These are phyloP conservation scores for Lentinula guzmanii DNA, from an alignment of 768 basidiomycete genomes.

Conservation along the genomic window DNA sequence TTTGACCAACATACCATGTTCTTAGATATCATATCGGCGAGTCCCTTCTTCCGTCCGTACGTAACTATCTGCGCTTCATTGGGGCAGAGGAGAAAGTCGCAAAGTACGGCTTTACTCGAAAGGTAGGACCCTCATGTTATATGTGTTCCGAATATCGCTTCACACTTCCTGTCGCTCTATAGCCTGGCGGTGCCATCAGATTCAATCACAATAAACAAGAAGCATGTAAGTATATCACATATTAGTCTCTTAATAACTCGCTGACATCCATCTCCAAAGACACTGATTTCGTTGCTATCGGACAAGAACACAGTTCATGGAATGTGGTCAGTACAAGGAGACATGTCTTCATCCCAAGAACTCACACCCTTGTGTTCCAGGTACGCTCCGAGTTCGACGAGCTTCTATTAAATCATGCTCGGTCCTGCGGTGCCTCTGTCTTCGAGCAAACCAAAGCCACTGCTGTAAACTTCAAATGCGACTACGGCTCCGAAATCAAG, in stretches of 20 bases:
- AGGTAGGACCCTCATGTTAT: slow-evolving; percentile 26
- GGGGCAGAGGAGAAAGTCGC: slow-evolving; percentile 47
- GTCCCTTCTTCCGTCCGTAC: slow-evolving; percentile 53
- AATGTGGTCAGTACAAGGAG: slow-evolving; percentile 38
- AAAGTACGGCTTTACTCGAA: slow-evolving; percentile 44
- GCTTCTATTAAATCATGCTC: slow-evolving; percentile 50
- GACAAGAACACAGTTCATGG: slow-evolving; percentile 50
- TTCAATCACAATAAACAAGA: slow-evolving; percentile 59
- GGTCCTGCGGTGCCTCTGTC: slow-evolving; percentile 42
- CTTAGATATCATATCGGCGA: slow-evolving; percentile 55
- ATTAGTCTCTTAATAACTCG: neutral
- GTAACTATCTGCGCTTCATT: slow-evolving; percentile 54
- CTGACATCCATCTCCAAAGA: slow-evolving; percentile 25
- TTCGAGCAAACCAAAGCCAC: slow-evolving; percentile 52
- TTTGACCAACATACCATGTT: neutral
- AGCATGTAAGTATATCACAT: slow-evolving; percentile 38
- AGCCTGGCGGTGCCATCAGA: slow-evolving; percentile 61
- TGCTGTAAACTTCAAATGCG: slow-evolving; percentile 30
- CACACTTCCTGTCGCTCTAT: slow-evolving; percentile 3
- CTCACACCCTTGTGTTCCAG: slow-evolving; percentile 17
- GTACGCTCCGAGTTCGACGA: slow-evolving; percentile 59
- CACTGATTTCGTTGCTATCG: slow-evolving; percentile 54
- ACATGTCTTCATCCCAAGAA: neutral
- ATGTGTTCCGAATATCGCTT: neutral
- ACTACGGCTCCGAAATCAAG: slow-evolving; percentile 12